Evolutionary conservation across 2,329 filamentous ascomycete genomes (phyloP), one percentile per base, ranked within the genome.

Genomic region (Reticulascus tulasneorum): DNA sequence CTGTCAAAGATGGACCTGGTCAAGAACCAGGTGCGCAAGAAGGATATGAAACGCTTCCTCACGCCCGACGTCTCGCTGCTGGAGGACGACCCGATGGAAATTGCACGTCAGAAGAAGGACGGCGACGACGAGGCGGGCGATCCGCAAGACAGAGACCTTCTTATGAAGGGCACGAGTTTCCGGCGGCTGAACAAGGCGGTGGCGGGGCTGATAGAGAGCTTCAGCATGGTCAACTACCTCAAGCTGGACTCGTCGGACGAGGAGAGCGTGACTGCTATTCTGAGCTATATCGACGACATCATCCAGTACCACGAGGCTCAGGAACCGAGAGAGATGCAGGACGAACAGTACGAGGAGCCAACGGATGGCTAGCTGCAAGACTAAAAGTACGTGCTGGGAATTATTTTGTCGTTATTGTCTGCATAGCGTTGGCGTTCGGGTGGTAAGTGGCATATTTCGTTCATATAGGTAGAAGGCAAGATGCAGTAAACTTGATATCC

Each of bases 1-100:
- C 69, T 98, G 37, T 94, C 85, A 56, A 98, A 98, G 67, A 97
- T 97, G 90, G 93, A 98, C 59, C 76, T 97, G 43, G 81, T 97
- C 48, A 93, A 93, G 59, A 88, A 86, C 24, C 86, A 93, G 61
- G 77, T 97, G 18, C 82, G 82, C 40, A 88, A 88, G 62, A 84
- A 84, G 59, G 89, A 97, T 50, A 59, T 98, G 42, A 94, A 94
- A 66, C 77, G 87, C 16, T 98, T 95, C 56, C 69, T 94, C 38
- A 88, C 91, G 35, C 89, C 93, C 1, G 91, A 97, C 56, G 79
- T 83, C 5, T 79, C 79, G 16, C 66, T 96, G 29, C 67, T 98
- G 27, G 85, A 95, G 45, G 87, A 93, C 48, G 86, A 90, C 53
- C 81, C 83, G 1, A 13, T 23, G 6, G 23, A 26, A 11, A 8